Conservation (phyloP, 306 rosid genomes). For the Notholithocarpus densiflorus region DNA sequence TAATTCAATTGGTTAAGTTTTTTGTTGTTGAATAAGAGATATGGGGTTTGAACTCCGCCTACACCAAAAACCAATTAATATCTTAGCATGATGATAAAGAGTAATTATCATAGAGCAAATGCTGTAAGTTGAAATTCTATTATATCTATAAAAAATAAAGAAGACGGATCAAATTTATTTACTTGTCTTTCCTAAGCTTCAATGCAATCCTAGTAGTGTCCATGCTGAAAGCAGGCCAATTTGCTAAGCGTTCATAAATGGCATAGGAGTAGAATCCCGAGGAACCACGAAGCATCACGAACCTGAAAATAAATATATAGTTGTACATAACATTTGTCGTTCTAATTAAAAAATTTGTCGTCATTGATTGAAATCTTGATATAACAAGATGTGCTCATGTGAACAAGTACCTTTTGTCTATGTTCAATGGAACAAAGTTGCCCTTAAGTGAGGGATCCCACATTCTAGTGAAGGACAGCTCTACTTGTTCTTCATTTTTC, state of each 20-base stretch:
- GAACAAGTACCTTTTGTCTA: slow-evolving; percentile 75
- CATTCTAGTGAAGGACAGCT: slow-evolving; percentile 70
- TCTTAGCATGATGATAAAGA: no score
- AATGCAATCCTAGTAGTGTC: slow-evolving; percentile 77
- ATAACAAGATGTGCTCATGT: background rate
- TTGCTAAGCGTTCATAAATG: slow-evolving; percentile 68
- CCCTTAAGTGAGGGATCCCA: slow-evolving; percentile 92
- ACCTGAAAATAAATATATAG: slow-evolving; percentile 41
- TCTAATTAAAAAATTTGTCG: background rate
- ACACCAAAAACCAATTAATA: no score
- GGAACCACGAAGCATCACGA: slow-evolving; percentile 71
- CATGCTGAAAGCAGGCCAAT: slow-evolving; percentile 78
- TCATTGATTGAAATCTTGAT: background rate
- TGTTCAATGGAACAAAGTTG: slow-evolving; percentile 71
- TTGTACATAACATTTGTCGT: no score
- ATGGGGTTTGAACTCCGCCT: accelerated
- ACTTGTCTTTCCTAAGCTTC: slow-evolving; percentile 82
- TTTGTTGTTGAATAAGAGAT: no score
- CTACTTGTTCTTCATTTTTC: slow-evolving; percentile 78
- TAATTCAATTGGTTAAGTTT: no score
- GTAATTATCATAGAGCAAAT: no score
- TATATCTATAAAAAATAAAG: no score
- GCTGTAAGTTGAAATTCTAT: no score
- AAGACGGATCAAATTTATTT: background rate
- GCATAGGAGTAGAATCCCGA: slow-evolving; percentile 87